Evolutionary conservation across 1,284 basidiomycete species (phyloP).

Genomic region (Athelia psychrophila): DNA sequence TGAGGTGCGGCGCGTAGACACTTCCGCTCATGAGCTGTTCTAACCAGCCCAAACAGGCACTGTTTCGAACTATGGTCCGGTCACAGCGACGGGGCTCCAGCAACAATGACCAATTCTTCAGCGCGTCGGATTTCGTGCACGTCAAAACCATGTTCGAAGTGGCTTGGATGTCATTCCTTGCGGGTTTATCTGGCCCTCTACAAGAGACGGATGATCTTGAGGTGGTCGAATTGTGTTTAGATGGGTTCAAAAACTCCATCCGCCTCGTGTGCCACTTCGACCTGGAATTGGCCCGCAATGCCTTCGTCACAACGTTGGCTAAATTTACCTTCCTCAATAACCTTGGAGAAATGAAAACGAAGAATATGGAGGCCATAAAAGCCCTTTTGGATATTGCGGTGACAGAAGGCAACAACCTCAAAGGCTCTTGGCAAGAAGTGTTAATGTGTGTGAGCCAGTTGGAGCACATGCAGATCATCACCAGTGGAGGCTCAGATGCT

Average conservation of each 20-base stretch:
- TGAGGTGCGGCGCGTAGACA: constrained; percentile 54
- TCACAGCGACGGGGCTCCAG: constrained; percentile 79
- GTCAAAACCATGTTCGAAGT: constrained; percentile 98
- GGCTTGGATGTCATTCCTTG: constrained; percentile 96
- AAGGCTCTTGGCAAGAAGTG: constrained; percentile 95
- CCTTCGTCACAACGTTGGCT: constrained; percentile 94
- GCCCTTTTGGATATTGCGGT: constrained; percentile 89
- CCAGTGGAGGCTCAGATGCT: constrained; percentile 73
- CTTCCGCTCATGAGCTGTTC: not conserved
- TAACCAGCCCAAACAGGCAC: constrained; percentile 47
- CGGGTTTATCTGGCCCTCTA: constrained; percentile 87
- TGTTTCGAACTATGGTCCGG: constrained; percentile 88
- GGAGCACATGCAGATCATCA: constrained; percentile 96
- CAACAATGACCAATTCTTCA: constrained; percentile 84
- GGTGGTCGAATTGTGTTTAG: constrained; percentile 87
- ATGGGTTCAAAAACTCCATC: constrained; percentile 93
- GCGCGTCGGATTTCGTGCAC: constrained; percentile 92
- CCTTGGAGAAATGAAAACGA: constrained; percentile 95
- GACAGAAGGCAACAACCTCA: constrained; percentile 91
- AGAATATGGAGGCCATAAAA: constrained; percentile 99
- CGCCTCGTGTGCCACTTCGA: constrained; percentile 94
- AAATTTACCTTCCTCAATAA: constrained; percentile 98
- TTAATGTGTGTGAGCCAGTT: constrained; percentile 94
- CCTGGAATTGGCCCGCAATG: constrained; percentile 92
- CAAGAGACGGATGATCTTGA: constrained; percentile 93